Evolutionary conservation across 2,329 filamentous ascomycete species (phyloP), one percentile per base, ranked within the genome.

Genomic region (Phyllosticta paracitricarpa): DNA sequence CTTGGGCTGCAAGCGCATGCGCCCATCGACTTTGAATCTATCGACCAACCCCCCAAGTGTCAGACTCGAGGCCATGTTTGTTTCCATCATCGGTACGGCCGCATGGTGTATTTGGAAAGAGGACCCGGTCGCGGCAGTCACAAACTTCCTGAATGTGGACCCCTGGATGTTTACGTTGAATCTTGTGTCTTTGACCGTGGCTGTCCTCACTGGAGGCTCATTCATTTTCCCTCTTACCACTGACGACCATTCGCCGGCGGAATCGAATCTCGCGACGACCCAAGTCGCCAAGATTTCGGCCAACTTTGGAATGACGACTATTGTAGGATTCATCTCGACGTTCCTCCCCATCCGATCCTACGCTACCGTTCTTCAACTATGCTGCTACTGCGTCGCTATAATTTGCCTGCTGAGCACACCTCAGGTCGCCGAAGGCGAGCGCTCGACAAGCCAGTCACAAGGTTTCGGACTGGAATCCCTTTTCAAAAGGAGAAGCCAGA

Each of bases 191-290:
- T 64, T 62, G 3, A 53, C 62, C 5, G 54, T 54, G 1, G 61
- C 65, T 22, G 25, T 66, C 5, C 40, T 60, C n/a, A 48, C 64
- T 1, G 64, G 65, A 12, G 60, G 58, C 53, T 65, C 63, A 22
- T 57, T 63, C 35, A 28, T 66, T 17, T 54, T 66, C 28, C 65
- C 64, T 17, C 40, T 61, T 19, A 61, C 17, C 30, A 25, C 33
- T 17, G n/a, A 54, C 17, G 53, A 61, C 54, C 48, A 51, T 25
- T 54, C 35, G 14, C 24, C 54, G 2, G 28, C 48, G n/a, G 53
- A 57, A 22, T 24, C 22, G 33, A 59, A 19, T 24, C 51, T 14
- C n/a, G 35, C 28, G 1, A 53, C 53, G 5, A 48, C 51, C 4
- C 28, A 56, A 28, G 33, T 33, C 8, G 54, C 59, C 5, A 54